phyloP scores from a whole-genome alignment of 371 early-diverging fungal species.

The Smittium culicis region DNA sequence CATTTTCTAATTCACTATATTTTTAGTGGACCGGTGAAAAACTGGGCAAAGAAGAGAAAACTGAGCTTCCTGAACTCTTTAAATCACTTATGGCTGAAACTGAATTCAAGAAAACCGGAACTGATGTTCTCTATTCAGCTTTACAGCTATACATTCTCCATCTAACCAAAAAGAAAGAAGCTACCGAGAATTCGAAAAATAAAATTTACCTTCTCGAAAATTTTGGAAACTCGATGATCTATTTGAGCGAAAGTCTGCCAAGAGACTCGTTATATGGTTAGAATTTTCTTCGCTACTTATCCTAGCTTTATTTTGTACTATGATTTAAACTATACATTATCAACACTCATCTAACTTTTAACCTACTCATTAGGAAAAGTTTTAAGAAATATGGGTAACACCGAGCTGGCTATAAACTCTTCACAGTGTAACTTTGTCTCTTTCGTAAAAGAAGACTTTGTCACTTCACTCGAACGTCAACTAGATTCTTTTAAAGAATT shows the following conservation, averaged over 20 bases:
- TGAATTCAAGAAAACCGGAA: constrained; percentile 23
- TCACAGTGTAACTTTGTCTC: constrained; percentile 25
- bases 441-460: constrained; percentile 27
- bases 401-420: constrained; percentile 23
- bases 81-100: constrained; percentile 25
- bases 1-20: background rate
- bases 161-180: constrained; percentile 27
- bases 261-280: constrained; percentile 31
- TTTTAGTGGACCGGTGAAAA: constrained; percentile 33
- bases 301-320: no score
- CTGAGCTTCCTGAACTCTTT: constrained; percentile 31
- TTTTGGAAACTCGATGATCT: constrained; percentile 27
- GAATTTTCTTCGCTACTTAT: constrained; percentile 5
- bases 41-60: constrained; percentile 21
- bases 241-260: constrained; percentile 23
- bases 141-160: constrained; percentile 26
- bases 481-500: constrained; percentile 33
- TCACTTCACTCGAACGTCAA: constrained; percentile 25
- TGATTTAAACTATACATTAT: background rate
- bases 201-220: constrained; percentile 31
- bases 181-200: constrained; percentile 27
- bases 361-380: constrained; percentile 20
- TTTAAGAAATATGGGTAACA: constrained; percentile 22
- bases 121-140: constrained; percentile 23
- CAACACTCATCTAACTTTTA: background rate